Evolutionary conservation across 306 rosid genomes (phyloP).

Genomic region (Vigna angularis): DNA sequence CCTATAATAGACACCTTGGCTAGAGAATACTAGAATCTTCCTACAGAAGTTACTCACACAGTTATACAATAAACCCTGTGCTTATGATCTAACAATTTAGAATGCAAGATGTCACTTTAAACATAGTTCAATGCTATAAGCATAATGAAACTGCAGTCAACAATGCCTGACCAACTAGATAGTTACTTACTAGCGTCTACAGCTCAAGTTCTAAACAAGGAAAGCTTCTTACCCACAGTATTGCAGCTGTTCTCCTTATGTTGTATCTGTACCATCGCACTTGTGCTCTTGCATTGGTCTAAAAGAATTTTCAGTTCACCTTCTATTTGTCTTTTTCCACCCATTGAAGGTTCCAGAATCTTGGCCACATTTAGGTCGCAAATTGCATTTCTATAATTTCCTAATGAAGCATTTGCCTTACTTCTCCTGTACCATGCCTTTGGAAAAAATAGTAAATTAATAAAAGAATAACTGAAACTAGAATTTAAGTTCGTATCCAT

Average conservation of each 20-base stretch:
- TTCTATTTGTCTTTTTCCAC: constrained; percentile 78
- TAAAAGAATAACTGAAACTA: constrained; percentile 37
- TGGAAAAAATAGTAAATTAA: constrained; percentile 10
- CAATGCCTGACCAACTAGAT: constrained; percentile 23
- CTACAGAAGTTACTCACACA: not conserved
- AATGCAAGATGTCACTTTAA: constrained; percentile 35
- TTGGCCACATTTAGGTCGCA: constrained; percentile 73
- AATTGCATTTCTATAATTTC: constrained; percentile 67
- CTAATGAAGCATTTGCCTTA: constrained; percentile 67
- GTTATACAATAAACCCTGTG: not conserved
- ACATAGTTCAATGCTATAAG: constrained; percentile 27
- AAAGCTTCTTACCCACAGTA: constrained; percentile 61
- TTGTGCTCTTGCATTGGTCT: constrained; percentile 46
- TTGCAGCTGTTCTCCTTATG: constrained; percentile 47
- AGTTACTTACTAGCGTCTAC: constrained; percentile 30
- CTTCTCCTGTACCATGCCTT: constrained; percentile 97
- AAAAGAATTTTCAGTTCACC: constrained; percentile 63
- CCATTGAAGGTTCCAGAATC: constrained; percentile 58
- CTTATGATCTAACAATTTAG: constrained; percentile 16
- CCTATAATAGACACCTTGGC: not conserved
- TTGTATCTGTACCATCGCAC: constrained; percentile 45
- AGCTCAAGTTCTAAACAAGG: constrained; percentile 32
- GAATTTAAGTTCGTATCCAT: constrained; percentile 25
- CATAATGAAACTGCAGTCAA: constrained; percentile 33
- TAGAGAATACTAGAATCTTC: constrained; percentile 2